phyloP scores from a whole-genome alignment of 768 basidiomycete genomes.

The Phylloporus rhodoxanthus region DNA sequence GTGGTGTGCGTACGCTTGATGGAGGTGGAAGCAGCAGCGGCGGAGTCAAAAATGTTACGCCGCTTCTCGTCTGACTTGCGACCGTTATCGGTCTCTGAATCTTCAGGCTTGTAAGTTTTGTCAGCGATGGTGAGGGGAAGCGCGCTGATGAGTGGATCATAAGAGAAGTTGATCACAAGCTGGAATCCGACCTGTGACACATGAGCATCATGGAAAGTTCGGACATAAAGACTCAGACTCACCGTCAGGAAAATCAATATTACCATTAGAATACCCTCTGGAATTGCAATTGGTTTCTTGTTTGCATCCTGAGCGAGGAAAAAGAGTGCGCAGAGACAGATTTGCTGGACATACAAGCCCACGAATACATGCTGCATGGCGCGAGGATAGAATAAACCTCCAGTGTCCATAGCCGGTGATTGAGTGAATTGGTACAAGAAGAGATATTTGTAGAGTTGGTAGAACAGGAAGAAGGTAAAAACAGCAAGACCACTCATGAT shows the following conservation, averaged over 20 bases:
- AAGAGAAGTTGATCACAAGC: conserved; percentile 68
- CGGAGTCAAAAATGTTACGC: conserved; percentile 10
- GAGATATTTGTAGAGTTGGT: conserved; percentile 78
- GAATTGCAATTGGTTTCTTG: conserved; percentile 48
- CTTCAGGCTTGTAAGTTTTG: conserved; percentile 42
- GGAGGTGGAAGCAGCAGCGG: conserved; percentile 3
- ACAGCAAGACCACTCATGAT: conserved; percentile 89
- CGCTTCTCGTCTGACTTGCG: conserved; percentile 14
- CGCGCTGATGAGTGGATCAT: conserved; percentile 65
- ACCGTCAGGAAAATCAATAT: conserved; percentile 82
- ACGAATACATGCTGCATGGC: conserved; percentile 92
- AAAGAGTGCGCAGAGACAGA: conserved; percentile 83
- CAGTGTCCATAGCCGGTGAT: conserved; percentile 66
- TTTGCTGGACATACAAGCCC: conserved; percentile 85
- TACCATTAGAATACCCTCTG: conserved; percentile 80
- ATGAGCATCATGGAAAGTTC: background rate
- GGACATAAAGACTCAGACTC: conserved; percentile 20
- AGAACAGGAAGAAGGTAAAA: conserved; percentile 78
- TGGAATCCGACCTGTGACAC: conserved; percentile 56
- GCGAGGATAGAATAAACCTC: conserved; percentile 92
- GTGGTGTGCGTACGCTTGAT: background rate
- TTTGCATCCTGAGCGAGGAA: conserved; percentile 70
- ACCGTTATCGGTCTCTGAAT: background rate
- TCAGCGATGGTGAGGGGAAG: conserved; percentile 79
- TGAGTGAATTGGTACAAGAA: conserved; percentile 79